phyloP scores from a whole-genome alignment of 2,329 filamentous ascomycete genomes.

The Ceratocystis huliohia region DNA sequence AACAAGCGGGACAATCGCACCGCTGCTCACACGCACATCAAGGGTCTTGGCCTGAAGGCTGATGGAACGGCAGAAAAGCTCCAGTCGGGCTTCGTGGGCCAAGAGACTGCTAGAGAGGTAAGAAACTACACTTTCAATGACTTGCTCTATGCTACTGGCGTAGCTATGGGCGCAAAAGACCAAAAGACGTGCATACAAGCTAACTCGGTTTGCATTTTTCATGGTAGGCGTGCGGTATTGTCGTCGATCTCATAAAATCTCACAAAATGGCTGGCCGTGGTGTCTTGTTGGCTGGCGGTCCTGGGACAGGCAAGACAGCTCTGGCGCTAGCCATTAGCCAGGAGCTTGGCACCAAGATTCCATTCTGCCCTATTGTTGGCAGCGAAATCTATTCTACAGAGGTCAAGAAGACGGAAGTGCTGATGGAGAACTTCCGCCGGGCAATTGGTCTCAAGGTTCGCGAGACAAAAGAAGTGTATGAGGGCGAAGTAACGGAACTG shows the following conservation, averaged over 20 bases:
- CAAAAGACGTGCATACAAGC: not conserved
- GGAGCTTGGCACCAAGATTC: conserved; percentile 94
- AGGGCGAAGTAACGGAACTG: conserved; percentile 94
- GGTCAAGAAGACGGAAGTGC: conserved; percentile 97
- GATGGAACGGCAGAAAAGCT: conserved; percentile 78
- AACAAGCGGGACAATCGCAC: conserved; percentile 92
- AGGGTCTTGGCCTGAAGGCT: conserved; percentile 71
- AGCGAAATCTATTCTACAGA: conserved; percentile 97
- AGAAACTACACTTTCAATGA: conserved; percentile 22
- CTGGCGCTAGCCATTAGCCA: conserved; percentile 91
- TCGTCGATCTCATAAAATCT: conserved; percentile 87
- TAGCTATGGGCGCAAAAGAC: not conserved
- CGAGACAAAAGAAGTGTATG: conserved; percentile 98
- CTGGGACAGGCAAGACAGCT: conserved; percentile 93
- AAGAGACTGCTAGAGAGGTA: conserved; percentile 78
- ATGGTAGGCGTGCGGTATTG: conserved; percentile 75
- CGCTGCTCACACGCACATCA: conserved; percentile 95
- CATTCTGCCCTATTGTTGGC: conserved; percentile 94
- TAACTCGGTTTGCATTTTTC: not conserved
- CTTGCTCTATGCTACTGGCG: not conserved
- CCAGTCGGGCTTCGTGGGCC: conserved; percentile 77
- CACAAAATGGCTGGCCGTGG: conserved; percentile 97
- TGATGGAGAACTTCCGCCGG: conserved; percentile 98
- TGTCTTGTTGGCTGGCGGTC: conserved; percentile 83
- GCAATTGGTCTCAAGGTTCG: conserved; percentile 94